These are phyloP conservation scores for Arthroderma sp. DNA, from an alignment of 2,329 filamentous ascomycete genomes.

Conservation along the genomic window DNA sequence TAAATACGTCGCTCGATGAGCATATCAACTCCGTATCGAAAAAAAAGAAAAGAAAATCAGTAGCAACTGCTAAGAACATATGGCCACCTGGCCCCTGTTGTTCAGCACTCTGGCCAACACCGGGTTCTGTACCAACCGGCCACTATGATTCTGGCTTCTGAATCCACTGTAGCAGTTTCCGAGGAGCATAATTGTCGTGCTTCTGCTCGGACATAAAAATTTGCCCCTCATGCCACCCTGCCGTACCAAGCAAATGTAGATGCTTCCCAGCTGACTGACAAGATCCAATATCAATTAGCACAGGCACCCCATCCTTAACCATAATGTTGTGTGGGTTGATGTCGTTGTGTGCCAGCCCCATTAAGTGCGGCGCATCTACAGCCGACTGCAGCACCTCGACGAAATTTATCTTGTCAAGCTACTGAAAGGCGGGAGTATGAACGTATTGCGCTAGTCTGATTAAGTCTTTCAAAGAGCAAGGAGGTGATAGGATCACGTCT, in stretches of 20 bases:
- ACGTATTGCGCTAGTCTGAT: slow-evolving; percentile 3
- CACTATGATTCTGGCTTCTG: too few relatives aligned
- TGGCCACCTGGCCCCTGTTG: too few relatives aligned
- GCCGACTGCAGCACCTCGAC: slow-evolving; percentile 13
- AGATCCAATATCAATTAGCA: slow-evolving; percentile 17
- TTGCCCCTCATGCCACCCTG: not conserved
- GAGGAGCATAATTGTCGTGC: not conserved
- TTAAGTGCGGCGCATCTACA: slow-evolving; percentile 13
- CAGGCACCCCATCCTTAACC: slow-evolving; percentile 12
- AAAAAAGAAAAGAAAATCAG: too few relatives aligned
- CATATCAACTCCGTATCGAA: too few relatives aligned
- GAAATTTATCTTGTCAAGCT: slow-evolving; percentile 8
- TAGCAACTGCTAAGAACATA: too few relatives aligned
- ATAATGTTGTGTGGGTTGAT: slow-evolving; percentile 18
- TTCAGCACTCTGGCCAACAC: too few relatives aligned
- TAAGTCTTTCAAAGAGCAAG: slow-evolving; percentile 9
- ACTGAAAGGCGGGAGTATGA: not conserved
- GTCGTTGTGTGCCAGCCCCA: slow-evolving; percentile 19
- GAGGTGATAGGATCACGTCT: slow-evolving; percentile 10
- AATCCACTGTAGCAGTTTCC: not conserved
- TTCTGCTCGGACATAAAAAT: not conserved
- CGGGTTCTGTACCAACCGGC: too few relatives aligned
- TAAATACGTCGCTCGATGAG: too few relatives aligned
- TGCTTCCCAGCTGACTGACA: slow-evolving; percentile 15
- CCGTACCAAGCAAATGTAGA: slow-evolving; percentile 10